phyloP scores from a whole-genome alignment of 2,329 filamentous ascomycete genomes.

The Pseudopyricularia javanii region DNA sequence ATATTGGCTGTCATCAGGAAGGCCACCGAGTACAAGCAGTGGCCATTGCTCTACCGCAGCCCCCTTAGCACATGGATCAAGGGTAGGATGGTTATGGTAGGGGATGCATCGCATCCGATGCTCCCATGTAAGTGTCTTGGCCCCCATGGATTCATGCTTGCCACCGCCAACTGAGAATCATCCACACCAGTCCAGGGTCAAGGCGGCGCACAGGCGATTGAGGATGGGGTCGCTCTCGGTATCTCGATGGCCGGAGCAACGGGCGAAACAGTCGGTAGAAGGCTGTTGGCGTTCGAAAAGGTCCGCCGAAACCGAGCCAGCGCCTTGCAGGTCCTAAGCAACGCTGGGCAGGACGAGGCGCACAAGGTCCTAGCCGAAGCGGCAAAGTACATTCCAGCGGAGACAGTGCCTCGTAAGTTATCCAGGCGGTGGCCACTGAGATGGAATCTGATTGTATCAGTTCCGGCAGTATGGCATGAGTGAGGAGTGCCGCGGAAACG shows the following conservation, averaged over 20 bases:
- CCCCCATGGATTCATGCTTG: neutral
- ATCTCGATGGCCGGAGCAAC: constrained; percentile 13
- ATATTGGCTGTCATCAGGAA: constrained; percentile 17
- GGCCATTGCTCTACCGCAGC: constrained; percentile 20
- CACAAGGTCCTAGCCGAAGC: constrained; percentile 4
- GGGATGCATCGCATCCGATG: constrained; percentile 26
- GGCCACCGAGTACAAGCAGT: constrained; percentile 20
- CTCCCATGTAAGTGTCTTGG: constrained; percentile 16
- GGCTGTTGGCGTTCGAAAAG: constrained; percentile 16
- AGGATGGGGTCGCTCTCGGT: constrained; percentile 18
- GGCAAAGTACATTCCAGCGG: constrained; percentile 2
- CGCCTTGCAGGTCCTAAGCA: constrained; percentile 20
- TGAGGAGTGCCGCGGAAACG: neutral
- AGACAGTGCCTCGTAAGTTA: constrained; percentile 5
- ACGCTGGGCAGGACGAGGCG: constrained; percentile 17
- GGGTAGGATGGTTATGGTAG: constrained; percentile 17
- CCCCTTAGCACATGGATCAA: constrained; percentile 20
- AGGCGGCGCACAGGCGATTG: constrained; percentile 19
- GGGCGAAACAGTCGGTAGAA: constrained; percentile 7
- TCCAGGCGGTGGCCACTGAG: neutral
- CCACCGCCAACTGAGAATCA: neutral
- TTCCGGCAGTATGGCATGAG: neutral
- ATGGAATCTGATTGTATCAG: neutral
- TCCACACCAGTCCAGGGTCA: constrained; percentile 21
- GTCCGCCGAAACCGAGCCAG: constrained; percentile 17